Evolutionary conservation across 768 basidiomycete species (phyloP), one percentile per base, ranked within the genome.

Genomic region (Kwoniella sp.): DNA sequence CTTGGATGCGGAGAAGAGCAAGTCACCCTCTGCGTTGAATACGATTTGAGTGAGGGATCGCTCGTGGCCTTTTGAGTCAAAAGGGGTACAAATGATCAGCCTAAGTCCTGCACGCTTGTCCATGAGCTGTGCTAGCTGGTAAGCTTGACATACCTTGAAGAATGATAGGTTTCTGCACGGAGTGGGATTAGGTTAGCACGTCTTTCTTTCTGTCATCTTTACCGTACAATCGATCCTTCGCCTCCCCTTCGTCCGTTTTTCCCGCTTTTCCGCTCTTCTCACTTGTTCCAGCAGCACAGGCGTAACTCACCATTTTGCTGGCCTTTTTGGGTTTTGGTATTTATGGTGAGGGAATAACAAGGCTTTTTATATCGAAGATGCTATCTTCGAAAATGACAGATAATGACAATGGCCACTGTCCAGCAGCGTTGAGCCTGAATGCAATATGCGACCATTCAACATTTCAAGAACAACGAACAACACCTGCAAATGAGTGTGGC

Each of bases 1-100:
- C 85, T 99, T 99, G 71, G 92, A 92, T 77, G 90, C 91, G 24
- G 92, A 88, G 81, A 99, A 96, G 55, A 99, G 84, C 17, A 99
- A 85, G 82, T 98, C 96, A 68, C 96, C 96, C 77, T 98, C 96
- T 57, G 84, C 81, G 83, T 97, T 99, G 85, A 91, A 98, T 83
- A 92, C 92, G 85, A 97, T 90, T 83, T 97, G 92, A 8, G 94
- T 97, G 74, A 98, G 83, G 55, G 95, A 90, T 77, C 95, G 92
- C 83, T 97, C 92, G 82, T 99, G 94, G 71, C 95, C 94, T 92
- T 68, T 15, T 44, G 33, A 33, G 13, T 33, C 33, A 13, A 5
- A 33, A n/a, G n/a, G n/a, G n/a, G n/a, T n/a, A n/a, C n/a, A n/a
- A n/a, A n/a, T n/a, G n/a, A n/a, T n/a, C n/a, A n/a, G n/a, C n/a